Base-by-base conservation (phyloP, 257 asterid genomes). In the Echium plantagineum region DNA sequence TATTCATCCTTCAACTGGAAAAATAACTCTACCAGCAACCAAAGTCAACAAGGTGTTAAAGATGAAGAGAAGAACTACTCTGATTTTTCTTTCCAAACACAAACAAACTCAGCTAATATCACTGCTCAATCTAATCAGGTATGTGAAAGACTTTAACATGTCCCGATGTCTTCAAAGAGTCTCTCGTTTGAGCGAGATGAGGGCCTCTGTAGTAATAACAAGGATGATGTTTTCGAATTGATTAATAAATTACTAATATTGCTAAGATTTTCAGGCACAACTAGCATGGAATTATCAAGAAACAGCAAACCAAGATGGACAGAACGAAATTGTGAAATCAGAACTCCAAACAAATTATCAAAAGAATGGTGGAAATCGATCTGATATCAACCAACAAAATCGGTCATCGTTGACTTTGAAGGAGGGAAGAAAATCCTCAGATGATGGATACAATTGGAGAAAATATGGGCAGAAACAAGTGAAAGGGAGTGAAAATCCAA, bases 401-500 rank as follows among this genome's bases (percentile, higher is more conserved):
- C 70, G 63, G 47, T 62, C 79, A 18, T 69, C 83, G 19, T 82
- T 65, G 70, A 61, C 74, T 6, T 26, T 59, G 31, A 67, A 49
- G n/a, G 80, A 69, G n/a, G 66, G 69, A 32, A 65, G 63, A 55
- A 78, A 78, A 9, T 70, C 49, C 10, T 42, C 88, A 7, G 90
- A 87, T 3, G 97, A 90, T 18, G 96, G 96, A 1, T 90, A 87
- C 60, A 90, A 90, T 68, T 90, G 96, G 96, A 79, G 96, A 35
- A 90, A 90, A 60, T 90, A 90, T 57, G 96, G 96, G 20, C 96
- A 90, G 79, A 90, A 90, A 53, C 89, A 83, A 58, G 96, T 90
- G 52, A 90, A 85, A 60, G 95, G 96, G 52, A 90, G 97, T 35
- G 94, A 90, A 63, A 87, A 90, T 71, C 96, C 97, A 0, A 48